These are phyloP conservation scores for Puccinia coronata DNA, from an alignment of 1,284 basidiomycete genomes.

Conservation along the genomic window DNA sequence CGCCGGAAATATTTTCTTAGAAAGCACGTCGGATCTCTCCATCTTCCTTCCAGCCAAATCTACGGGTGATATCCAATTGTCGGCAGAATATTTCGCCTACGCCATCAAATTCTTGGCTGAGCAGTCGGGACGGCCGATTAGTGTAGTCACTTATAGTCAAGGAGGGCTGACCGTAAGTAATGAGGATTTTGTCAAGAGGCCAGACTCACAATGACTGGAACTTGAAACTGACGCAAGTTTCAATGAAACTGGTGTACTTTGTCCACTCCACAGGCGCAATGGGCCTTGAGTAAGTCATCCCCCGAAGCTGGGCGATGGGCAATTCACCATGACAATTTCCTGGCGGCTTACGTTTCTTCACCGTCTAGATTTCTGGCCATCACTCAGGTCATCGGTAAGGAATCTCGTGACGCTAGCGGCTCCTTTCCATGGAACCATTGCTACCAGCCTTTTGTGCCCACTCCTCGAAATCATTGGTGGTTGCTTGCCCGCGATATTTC, in stretches of 20 bases:
- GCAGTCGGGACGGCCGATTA: conserved; percentile 39
- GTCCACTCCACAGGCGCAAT: conserved; percentile 5
- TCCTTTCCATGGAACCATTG: neutral
- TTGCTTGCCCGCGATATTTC: conserved; percentile 13
- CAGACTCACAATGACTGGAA: neutral
- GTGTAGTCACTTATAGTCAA: conserved; percentile 53
- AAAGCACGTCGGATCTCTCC: neutral
- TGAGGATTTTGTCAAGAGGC: neutral
- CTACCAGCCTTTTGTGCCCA: neutral
- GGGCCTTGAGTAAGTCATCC: conserved; percentile 27
- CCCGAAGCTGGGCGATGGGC: neutral
- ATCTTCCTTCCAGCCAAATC: neutral
- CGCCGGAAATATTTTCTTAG: neutral
- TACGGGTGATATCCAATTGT: conserved; percentile 48
- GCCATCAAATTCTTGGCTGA: conserved; percentile 43
- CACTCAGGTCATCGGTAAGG: neutral
- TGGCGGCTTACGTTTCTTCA: conserved; percentile 1
- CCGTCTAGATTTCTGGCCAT: conserved; percentile 45
- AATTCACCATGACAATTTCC: neutral
- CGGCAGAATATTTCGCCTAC: conserved; percentile 51
- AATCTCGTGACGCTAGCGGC: conserved; percentile 3
- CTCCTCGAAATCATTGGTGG: neutral
- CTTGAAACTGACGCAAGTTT: neutral
- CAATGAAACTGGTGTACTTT: neutral
- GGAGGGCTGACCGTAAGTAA: conserved; percentile 48